Conservation (phyloP, 2,329 filamentous ascomycete species). For the Scytalidium lignicola region DNA sequence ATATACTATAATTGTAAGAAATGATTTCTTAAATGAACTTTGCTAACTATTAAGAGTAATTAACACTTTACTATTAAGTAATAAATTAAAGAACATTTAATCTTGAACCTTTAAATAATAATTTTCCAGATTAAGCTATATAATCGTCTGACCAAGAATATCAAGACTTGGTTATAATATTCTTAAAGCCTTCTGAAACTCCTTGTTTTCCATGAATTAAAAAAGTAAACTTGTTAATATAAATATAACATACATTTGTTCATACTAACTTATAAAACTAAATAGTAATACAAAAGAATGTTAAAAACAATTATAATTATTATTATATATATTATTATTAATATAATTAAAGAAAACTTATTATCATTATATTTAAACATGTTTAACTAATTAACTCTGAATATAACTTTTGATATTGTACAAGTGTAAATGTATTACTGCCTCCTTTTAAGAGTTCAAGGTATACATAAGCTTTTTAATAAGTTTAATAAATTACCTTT, state of each 20-base stretch:
- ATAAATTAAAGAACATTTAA: no score
- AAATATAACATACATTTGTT: neutral
- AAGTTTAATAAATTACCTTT: neutral
- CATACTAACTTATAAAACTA: neutral
- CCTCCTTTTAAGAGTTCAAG: neutral
- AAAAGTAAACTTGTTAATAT: neutral
- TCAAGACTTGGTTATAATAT: no score
- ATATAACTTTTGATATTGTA: no score
- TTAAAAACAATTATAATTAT: conserved; percentile 1
- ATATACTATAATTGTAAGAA: no score
- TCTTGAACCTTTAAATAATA: no score
- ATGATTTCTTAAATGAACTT: no score
- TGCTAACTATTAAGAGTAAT: neutral
- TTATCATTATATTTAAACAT: neutral
- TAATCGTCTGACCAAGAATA: no score
- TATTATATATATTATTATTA: conserved; percentile 4
- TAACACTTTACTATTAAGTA: neutral
- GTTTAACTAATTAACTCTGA: no score
- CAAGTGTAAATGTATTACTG: no score
- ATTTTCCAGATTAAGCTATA: no score
- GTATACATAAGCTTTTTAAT: conserved; percentile 1
- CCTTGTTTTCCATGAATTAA: no score
- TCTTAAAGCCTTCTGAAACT: no score
- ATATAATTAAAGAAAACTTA: conserved; percentile 1
- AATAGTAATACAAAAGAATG: neutral